Evolutionary conservation across 441 rosid species (phyloP), one percentile per base, ranked within the genome.

Genomic region (Raphanus hybrid): DNA sequence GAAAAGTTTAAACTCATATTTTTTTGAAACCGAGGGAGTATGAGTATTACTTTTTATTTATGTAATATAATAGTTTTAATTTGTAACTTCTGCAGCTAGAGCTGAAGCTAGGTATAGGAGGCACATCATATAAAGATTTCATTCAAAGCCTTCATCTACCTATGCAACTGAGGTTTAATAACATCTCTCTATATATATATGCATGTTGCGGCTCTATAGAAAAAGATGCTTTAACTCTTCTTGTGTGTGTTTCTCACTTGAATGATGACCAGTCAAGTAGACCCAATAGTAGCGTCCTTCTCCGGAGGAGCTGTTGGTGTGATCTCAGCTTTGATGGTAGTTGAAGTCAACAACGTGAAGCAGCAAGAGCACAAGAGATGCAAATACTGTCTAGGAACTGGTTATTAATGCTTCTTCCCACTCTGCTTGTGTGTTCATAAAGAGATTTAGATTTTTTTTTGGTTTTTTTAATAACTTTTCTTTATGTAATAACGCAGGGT

Each of bases 271-370:
- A 95, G 98, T 81, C 85, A 89, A 76, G 98, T 95, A 63, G 99
- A 95, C 81, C 99, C 99, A n/a, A 95, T 95, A 62, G 99, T 95
- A 74, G 99, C 99, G 3, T 95, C 99, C 12, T 95, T 95, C 84
- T 93, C 99, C 45, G 99, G 99, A 45, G 99, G 99, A 81, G 96
- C 99, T 64, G 99, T 95, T 64, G 98, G 99, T 75, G 98, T 95
- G 61, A 93, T 95, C 66, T 95, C 99, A 29, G 91, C 99, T 37
- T 83, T 95, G 89, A 95, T 95, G 99, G 92, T 95, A 35, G 98
- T 95, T 3, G 99, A 95, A 84, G 87, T 95, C 76, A 95, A 95
- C 90, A 95, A 95, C 29, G 98, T 95, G 35, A 95, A 93, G 84
- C 98, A 81, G 75, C 99, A 95, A 78, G 98, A 95, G 62, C 89